phyloP scores from a whole-genome alignment of 345 rosid genomes.

The Theobroma cacao region DNA sequence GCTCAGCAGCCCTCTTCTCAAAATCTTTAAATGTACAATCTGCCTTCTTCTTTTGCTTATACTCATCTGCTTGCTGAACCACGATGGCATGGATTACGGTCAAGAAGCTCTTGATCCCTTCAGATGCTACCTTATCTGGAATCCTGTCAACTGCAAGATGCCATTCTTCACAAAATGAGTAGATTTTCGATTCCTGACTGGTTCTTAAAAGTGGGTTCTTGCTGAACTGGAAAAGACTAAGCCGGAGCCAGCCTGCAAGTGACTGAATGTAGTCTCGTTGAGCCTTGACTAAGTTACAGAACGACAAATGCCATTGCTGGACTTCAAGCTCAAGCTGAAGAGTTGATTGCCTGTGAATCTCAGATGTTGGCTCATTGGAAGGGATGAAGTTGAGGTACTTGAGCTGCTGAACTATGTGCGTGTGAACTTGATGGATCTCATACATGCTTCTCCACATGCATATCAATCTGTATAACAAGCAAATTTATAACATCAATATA shows the following conservation, averaged over 20 bases:
- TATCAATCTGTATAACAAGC: conserved; percentile 55
- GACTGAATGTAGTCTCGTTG: conserved; percentile 87
- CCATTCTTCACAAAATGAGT: conserved; percentile 90
- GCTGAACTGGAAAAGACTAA: conserved; percentile 89
- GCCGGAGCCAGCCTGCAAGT: conserved; percentile 90
- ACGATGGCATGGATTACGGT: conserved; percentile 81
- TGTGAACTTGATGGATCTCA: conserved; percentile 96
- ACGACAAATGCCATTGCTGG: conserved; percentile 86
- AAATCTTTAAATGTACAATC: conserved; percentile 62
- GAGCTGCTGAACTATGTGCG: conserved; percentile 94
- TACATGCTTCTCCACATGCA: conserved; percentile 99
- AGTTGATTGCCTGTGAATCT: conserved; percentile 73
- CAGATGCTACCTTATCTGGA: conserved; percentile 97
- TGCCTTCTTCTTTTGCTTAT: conserved; percentile 79
- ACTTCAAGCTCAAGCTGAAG: conserved; percentile 3
- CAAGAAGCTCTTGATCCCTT: conserved; percentile 89
- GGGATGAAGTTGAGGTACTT: conserved; percentile 84
- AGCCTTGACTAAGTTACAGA: conserved; percentile 72
- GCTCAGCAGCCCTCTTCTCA: conserved; percentile 63
- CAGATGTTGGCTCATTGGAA: conserved; percentile 81
- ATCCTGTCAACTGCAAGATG: conserved; percentile 75
- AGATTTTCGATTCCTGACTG: conserved; percentile 30
- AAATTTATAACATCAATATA: not conserved
- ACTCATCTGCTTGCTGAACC: conserved; percentile 79
- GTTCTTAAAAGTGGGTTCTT: conserved; percentile 42